Evolutionary conservation across 768 basidiomycete species (phyloP).

Genomic region (Ramaria sp.): DNA sequence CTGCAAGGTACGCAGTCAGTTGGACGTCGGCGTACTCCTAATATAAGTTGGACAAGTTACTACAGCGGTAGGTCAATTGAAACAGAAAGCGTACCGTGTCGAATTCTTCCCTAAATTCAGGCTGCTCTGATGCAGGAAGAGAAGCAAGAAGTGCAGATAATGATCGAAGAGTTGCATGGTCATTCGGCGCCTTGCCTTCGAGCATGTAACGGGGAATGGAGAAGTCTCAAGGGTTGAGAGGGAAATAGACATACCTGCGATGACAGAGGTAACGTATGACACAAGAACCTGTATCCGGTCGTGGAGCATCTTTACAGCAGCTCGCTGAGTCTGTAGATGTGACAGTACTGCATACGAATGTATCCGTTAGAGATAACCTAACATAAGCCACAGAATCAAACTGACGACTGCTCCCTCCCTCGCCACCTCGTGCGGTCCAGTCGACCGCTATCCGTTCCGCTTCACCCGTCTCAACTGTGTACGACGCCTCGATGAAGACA

Average conservation of each 20-base stretch:
- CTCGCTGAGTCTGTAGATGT: conserved; percentile 82
- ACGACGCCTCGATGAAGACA: conserved; percentile 77
- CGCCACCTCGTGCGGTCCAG: conserved; percentile 83
- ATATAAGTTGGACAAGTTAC: not conserved
- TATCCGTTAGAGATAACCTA: conserved; percentile 5
- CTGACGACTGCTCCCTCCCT: conserved; percentile 71
- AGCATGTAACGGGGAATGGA: not conserved
- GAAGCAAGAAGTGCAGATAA: conserved; percentile 81
- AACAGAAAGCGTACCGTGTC: conserved; percentile 48
- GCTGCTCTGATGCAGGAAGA: conserved; percentile 77
- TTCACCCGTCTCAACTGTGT: conserved; percentile 92
- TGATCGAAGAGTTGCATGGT: conserved; percentile 75
- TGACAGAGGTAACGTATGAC: conserved; percentile 72
- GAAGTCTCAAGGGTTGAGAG: not conserved
- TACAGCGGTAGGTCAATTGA: not conserved
- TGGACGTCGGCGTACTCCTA: conserved; percentile 97
- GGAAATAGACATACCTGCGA: conserved; percentile 44
- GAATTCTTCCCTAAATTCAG: conserved; percentile 79
- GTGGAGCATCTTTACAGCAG: conserved; percentile 94
- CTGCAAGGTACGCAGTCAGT: conserved; percentile 78
- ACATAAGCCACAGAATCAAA: conserved; percentile 9
- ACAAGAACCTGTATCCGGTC: conserved; percentile 81
- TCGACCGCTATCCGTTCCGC: conserved; percentile 98
- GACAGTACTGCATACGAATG: conserved; percentile 58
- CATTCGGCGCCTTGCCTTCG: conserved; percentile 60